phyloP scores from a whole-genome alignment of 805 yeast genomes.

The Kregervanrija pseudodelftensis region DNA sequence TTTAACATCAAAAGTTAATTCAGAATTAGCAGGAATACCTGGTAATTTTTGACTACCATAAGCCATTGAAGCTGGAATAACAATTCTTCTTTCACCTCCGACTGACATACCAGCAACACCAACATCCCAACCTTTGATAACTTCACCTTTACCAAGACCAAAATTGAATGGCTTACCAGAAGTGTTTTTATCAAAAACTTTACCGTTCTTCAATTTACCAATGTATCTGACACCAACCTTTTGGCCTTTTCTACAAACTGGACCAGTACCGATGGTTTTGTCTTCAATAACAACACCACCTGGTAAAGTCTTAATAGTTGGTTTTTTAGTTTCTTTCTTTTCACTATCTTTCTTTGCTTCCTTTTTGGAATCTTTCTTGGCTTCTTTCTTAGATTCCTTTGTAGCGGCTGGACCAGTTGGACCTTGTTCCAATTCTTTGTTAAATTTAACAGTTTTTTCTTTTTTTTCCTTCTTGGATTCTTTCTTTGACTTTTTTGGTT shows the following conservation, averaged over 20 bases:
- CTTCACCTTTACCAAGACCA: constrained; percentile 93
- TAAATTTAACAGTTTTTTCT: constrained; percentile 78
- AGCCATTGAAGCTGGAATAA: constrained; percentile 93
- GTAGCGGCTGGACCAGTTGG: constrained; percentile 45
- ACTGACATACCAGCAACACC: constrained; percentile 99
- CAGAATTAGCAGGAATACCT: constrained; percentile 97
- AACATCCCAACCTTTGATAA: constrained; percentile 96
- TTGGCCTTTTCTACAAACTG: constrained; percentile 79
- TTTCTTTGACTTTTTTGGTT: constrained; percentile 29
- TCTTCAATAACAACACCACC: constrained; percentile 96
- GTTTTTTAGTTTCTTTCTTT: constrained; percentile 38
- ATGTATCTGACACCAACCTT: constrained; percentile 95
- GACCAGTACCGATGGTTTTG: constrained; percentile 83
- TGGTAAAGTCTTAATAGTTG: constrained; percentile 69
- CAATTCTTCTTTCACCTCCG: constrained; percentile 97
- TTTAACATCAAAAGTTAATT: constrained; percentile 93
- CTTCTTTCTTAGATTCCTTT: constrained; percentile 21
- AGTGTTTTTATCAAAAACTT: constrained; percentile 94
- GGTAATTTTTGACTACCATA: constrained; percentile 93
- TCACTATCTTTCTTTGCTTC: constrained; percentile 16
- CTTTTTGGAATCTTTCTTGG: constrained; percentile 17
- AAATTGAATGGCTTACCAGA: constrained; percentile 93
- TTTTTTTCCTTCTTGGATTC: constrained; percentile 31
- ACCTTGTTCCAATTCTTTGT: constrained; percentile 89
- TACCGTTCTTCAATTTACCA: constrained; percentile 95